Percentiles rank a stretch among this genome's conserved stretches.
These are phyloP conservation scores for Starmerella roubikii DNA, from an alignment of 805 yeast species.

Conservation along the genomic window DNA sequence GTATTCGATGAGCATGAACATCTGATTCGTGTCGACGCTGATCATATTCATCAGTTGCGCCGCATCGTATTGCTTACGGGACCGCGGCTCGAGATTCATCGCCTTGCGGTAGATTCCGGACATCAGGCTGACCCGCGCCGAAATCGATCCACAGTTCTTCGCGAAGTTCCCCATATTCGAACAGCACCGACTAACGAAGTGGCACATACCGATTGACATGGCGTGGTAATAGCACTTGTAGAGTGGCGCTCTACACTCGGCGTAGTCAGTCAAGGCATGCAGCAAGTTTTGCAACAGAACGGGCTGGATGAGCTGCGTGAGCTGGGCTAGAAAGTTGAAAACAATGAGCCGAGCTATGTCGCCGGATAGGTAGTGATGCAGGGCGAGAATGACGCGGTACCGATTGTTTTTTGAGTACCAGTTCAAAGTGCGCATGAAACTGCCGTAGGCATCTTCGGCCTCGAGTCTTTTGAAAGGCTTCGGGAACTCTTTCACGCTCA, in stretches of 20 bases:
- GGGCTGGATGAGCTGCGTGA: background rate
- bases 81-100: slow-evolving; percentile 49
- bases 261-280: background rate
- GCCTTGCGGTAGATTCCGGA: slow-evolving; percentile 59
- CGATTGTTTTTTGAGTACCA: no score
- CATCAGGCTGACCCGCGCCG: slow-evolving; percentile 33
- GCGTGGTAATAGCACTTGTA: background rate
- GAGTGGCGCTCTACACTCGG: background rate
- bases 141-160: slow-evolving; percentile 1
- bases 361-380: no score
- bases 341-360: no score
- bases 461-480: no score
- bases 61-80: slow-evolving; percentile 52
- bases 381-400: no score
- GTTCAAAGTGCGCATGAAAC: no score
- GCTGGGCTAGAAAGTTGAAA: no score
- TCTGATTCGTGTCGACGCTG: slow-evolving; percentile 83
- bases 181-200: no score
- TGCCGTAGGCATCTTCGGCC: no score
- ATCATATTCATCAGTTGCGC: slow-evolving; percentile 88
- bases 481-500: no score
- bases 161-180: no score
- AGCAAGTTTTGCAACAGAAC: background rate
- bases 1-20: slow-evolving; percentile 63
- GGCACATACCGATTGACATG: no score